Percentiles rank a stretch among this genome's conserved stretches.
phyloP scores from a whole-genome alignment of 805 yeast genomes.

The Wickerhamomyces xylosicus region DNA sequence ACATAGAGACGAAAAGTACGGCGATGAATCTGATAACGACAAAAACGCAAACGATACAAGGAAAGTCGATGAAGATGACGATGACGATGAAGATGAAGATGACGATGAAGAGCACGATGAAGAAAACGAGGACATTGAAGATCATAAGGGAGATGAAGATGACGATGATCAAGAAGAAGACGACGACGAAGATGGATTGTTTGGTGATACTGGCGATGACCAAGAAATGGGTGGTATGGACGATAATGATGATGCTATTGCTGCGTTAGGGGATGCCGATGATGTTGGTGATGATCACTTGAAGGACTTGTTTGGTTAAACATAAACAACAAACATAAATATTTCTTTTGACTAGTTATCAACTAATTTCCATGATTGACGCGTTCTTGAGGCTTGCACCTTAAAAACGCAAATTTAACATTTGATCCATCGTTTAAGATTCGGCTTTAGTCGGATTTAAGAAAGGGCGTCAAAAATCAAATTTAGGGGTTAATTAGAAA shows the following conservation, averaged over 20 bases:
- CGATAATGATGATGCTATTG: constrained; percentile 18
- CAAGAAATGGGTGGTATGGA: background rate
- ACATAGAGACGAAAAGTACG: constrained; percentile 25
- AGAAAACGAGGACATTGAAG: constrained; percentile 27
- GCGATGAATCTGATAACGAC: constrained; percentile 54
- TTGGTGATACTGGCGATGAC: background rate
- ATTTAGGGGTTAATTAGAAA: no score
- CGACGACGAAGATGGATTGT: background rate
- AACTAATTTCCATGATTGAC: no score
- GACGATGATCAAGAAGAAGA: constrained; percentile 3
- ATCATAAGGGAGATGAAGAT: background rate
- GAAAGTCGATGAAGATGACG: constrained; percentile 34
- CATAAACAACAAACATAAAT: background rate
- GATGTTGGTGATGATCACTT: background rate
- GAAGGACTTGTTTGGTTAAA: background rate
- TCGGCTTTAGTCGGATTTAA: no score
- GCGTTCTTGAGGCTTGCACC: no score
- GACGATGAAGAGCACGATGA: constrained; percentile 28
- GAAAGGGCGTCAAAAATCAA: no score
- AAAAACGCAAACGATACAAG: constrained; percentile 45
- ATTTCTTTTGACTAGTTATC: no score
- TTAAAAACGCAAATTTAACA: no score
- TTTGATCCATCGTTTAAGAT: no score
- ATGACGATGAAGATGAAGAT: constrained; percentile 29
- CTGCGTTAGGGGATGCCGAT: constrained; percentile 22